phyloP scores from a whole-genome alignment of 257 asterid species.

The Primulina huaijiensis region DNA sequence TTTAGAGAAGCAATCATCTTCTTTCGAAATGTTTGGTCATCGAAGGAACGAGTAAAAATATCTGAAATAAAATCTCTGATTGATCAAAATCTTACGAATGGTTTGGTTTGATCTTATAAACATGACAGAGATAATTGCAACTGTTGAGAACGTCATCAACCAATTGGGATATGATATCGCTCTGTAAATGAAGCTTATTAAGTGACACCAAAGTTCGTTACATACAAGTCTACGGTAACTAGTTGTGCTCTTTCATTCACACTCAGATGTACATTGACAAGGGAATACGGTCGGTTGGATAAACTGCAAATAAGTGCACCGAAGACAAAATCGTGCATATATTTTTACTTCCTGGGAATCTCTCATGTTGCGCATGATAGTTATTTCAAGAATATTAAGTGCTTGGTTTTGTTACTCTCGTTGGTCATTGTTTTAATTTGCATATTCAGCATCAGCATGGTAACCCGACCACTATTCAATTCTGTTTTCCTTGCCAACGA shows the following conservation, averaged over 20 bases:
- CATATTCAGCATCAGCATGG: not conserved
- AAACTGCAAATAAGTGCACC: not conserved
- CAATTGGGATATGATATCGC: conserved; percentile 49
- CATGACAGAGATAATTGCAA: conserved; percentile 58
- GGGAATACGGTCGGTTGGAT: not conserved
- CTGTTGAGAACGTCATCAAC: conserved; percentile 64
- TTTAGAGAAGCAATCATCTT: conserved; percentile 14
- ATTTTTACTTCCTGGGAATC: not conserved
- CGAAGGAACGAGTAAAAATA: not conserved
- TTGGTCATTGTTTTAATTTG: not conserved
- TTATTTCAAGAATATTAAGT: not conserved
- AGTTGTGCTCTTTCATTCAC: conserved; percentile 7
- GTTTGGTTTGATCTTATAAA: conserved; percentile 25
- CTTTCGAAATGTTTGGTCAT: conserved; percentile 4
- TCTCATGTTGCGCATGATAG: not conserved
- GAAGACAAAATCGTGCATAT: not conserved
- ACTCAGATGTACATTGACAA: not conserved
- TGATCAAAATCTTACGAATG: conserved; percentile 6
- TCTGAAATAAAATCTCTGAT: not conserved
- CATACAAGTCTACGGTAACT: conserved; percentile 12
- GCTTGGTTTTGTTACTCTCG: not conserved
- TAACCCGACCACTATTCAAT: not conserved
- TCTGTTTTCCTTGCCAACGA: not conserved
- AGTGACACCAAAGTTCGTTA: conserved; percentile 16
- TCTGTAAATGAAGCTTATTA: conserved; percentile 28